These are phyloP conservation scores for Gonapodya prolifera DNA, from an alignment of 192 early-diverging fungal genomes.

Conservation along the genomic window DNA sequence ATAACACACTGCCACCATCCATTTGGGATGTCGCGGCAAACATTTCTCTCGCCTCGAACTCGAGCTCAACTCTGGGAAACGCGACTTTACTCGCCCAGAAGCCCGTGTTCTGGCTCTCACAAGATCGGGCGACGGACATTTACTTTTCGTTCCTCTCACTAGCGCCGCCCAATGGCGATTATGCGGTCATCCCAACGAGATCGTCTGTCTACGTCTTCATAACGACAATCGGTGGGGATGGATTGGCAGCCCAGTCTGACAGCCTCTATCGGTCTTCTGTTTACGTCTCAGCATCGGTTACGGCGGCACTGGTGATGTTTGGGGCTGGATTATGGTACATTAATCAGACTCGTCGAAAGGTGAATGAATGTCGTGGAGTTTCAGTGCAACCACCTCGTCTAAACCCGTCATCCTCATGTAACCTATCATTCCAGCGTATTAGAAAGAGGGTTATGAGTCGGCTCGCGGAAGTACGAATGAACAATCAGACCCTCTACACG, in stretches of 20 bases:
- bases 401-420: no score
- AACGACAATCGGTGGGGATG: not conserved
- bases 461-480: not conserved
- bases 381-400: no score
- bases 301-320: not conserved
- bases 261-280: not conserved
- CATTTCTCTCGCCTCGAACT: no score
- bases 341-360: not conserved
- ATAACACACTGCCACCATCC: not conserved
- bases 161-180: not conserved
- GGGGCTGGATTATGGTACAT: not conserved
- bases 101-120: not conserved
- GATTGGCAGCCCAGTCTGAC: not conserved
- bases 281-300: not conserved
- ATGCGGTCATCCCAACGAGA: not conserved
- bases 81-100: not conserved
- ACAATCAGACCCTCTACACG: not conserved
- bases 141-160: not conserved
- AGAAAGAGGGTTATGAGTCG: not conserved
- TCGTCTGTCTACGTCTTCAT: not conserved
- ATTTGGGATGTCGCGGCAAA: not conserved
- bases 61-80: not conserved
- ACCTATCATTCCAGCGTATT: no score
- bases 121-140: not conserved
- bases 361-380: no score